Evolutionary conservation across 2,329 filamentous ascomycete species (phyloP).

Genomic region (Trichoderma pleuroti): DNA sequence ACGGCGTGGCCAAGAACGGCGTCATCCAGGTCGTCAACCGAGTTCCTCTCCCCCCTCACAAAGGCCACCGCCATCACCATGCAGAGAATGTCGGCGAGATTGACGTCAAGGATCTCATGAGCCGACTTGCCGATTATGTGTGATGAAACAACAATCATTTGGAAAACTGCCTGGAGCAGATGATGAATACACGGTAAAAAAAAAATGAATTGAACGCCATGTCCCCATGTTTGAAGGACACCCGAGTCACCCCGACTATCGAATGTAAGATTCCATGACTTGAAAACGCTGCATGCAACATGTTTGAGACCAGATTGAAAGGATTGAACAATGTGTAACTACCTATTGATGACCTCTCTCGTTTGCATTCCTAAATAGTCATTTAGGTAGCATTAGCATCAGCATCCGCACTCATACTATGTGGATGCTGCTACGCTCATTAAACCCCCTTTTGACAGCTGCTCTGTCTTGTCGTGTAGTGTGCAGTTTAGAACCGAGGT

Average conservation of each 20-base stretch:
- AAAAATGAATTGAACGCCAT: neutral
- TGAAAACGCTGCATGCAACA: neutral
- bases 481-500: neutral
- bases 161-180: neutral
- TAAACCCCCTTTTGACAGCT: neutral
- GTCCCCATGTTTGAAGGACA: neutral
- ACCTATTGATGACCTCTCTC: neutral
- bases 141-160: neutral
- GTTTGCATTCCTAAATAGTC: neutral
- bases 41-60: constrained; percentile 72
- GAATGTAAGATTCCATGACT: neutral
- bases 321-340: neutral
- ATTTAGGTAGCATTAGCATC: neutral
- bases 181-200: neutral
- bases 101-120: constrained; percentile 30
- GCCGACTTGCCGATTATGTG: constrained; percentile 30
- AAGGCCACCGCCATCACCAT: constrained; percentile 4
- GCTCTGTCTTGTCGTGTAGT: neutral
- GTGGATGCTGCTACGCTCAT: neutral
- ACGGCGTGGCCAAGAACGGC: constrained; percentile 72
- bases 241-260: neutral
- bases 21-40: constrained; percentile 73
- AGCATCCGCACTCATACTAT: neutral
- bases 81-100: constrained; percentile 22
- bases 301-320: neutral